phyloP scores from a whole-genome alignment of 495 filamentous ascomycete genomes.

The Hypomontagnella submonticulosa region DNA sequence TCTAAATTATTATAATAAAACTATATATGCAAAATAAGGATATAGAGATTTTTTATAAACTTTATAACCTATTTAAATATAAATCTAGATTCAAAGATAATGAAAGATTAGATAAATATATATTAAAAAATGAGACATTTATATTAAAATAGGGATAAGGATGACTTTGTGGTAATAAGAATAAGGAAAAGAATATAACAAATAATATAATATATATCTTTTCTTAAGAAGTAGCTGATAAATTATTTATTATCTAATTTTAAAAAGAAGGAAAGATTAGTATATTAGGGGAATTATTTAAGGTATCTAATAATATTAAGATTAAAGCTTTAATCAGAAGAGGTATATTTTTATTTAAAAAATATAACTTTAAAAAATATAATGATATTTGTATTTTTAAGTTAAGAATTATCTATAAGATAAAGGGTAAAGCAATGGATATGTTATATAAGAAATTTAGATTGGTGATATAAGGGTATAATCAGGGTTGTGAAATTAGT shows the following conservation, averaged over 20 bases:
- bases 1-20: not conserved
- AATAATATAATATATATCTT: not conserved
- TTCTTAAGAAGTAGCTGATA: not conserved
- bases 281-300: not conserved
- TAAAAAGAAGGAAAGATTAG: not conserved
- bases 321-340: not conserved
- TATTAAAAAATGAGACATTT: not conserved
- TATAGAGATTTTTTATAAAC: not conserved
- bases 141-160: not conserved
- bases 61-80: not conserved
- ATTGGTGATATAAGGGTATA: not conserved
- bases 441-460: not conserved
- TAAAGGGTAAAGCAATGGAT: slow-evolving; percentile 1
- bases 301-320: not conserved
- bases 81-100: not conserved
- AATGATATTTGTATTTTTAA: not conserved
- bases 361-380: not conserved
- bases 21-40: not conserved
- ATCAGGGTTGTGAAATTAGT: no score
- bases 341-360: not conserved
- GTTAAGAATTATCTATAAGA: not conserved
- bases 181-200: not conserved
- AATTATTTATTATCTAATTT: not conserved
- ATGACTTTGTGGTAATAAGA: not conserved
- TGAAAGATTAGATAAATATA: no score